phyloP scores from a whole-genome alignment of 352 stramenopile species.

The Pythium apleroticum region DNA sequence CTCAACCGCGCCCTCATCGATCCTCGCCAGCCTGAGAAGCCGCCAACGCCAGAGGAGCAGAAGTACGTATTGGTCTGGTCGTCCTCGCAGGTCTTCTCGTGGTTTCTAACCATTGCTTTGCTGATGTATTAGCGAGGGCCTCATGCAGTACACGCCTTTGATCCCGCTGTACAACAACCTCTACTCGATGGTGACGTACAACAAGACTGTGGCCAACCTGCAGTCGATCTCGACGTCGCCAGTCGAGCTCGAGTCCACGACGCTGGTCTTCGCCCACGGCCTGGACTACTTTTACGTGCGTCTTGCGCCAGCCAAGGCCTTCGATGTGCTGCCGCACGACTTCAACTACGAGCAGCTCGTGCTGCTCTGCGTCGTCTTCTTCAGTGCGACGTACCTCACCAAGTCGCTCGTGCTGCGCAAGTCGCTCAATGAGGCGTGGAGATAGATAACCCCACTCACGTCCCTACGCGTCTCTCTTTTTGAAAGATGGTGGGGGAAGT shows the following conservation, averaged over 20 bases:
- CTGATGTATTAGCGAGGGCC: conserved; percentile 49
- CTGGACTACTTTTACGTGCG: conserved; percentile 95
- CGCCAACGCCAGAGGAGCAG: conserved; percentile 84
- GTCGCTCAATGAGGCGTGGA: conserved; percentile 79
- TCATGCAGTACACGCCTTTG: conserved; percentile 89
- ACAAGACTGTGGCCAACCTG: conserved; percentile 85
- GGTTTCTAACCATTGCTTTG: not conserved
- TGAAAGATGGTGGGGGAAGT: not conserved
- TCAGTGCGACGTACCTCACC: conserved; percentile 70
- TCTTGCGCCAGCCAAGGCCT: conserved; percentile 92
- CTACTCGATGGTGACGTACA: conserved; percentile 90
- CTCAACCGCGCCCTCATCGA: conserved; percentile 93
- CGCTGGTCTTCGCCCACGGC: conserved; percentile 92
- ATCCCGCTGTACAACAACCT: conserved; percentile 88
- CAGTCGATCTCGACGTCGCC: conserved; percentile 62
- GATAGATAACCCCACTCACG: conserved; percentile 40
- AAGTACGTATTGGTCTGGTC: conserved; percentile 28
- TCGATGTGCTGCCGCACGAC: conserved; percentile 95
- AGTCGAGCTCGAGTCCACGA: conserved; percentile 94
- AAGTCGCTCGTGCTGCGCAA: conserved; percentile 72
- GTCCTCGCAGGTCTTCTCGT: not conserved
- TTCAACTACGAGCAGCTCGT: conserved; percentile 96
- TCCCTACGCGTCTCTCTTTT: not conserved
- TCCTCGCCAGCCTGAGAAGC: conserved; percentile 91
- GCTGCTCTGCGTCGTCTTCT: conserved; percentile 86